phyloP scores from a whole-genome alignment of 768 basidiomycete genomes.

The Vararia minispora region DNA sequence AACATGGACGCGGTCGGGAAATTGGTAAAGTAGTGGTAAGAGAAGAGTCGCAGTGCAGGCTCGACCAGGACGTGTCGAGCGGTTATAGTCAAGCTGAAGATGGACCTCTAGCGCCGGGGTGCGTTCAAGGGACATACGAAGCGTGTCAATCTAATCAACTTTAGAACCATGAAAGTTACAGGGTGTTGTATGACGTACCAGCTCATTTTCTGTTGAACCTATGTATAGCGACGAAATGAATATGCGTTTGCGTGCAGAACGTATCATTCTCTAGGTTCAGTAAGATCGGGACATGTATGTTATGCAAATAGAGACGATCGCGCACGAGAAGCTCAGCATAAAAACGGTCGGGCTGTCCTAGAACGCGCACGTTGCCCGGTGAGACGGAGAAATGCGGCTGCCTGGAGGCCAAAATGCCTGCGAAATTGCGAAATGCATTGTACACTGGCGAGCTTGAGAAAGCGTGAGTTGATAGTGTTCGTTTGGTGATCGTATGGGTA shows the following conservation, averaged over 20 bases:
- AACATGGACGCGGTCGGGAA: conserved; percentile 62
- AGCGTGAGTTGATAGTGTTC: no score
- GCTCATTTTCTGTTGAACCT: conserved; percentile 62
- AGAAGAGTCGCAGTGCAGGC: conserved; percentile 58
- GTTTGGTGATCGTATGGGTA: no score
- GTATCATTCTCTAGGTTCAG: conserved; percentile 54
- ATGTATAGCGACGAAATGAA: conserved; percentile 89
- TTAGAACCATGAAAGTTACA: neutral
- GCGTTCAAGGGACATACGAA: conserved; percentile 45
- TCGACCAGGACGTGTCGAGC: conserved; percentile 64
- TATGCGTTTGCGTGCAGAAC: conserved; percentile 64
- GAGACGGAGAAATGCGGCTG: conserved; percentile 12
- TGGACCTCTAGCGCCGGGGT: conserved; percentile 57
- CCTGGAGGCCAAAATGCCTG: conserved; percentile 9
- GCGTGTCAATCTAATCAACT: conserved; percentile 47
- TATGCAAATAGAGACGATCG: no score
- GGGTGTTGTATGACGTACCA: conserved; percentile 42
- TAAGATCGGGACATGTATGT: neutral
- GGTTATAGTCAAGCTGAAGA: conserved; percentile 72
- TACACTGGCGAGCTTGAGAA: neutral
- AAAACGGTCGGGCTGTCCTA: conserved; percentile 7
- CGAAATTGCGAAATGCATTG: conserved; percentile 8
- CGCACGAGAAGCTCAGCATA: conserved; percentile 11
- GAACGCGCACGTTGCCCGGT: conserved; percentile 9
- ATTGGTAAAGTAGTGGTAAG: conserved; percentile 60